Evolutionary conservation across 108 stramenopile genomes (phyloP).

Genomic region (Discostella stelligeroides): DNA sequence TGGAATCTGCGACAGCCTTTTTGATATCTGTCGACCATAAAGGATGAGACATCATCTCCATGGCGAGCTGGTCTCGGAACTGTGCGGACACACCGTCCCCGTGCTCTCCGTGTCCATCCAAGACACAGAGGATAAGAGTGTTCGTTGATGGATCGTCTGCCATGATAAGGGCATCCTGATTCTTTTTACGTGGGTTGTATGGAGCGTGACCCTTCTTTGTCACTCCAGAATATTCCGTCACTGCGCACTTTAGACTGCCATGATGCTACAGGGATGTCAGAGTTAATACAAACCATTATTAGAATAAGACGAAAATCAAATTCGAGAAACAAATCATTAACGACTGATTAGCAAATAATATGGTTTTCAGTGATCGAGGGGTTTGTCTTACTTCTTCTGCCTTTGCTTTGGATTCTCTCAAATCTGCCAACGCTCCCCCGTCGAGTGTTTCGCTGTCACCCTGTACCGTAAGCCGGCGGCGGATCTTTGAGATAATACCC

Average conservation of each 20-base stretch:
- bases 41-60: constrained; percentile 89
- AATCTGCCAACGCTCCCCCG: constrained; percentile 37
- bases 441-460: constrained; percentile 82
- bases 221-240: constrained; percentile 94
- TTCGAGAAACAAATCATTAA: background rate
- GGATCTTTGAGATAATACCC: constrained; percentile 71
- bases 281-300: no score
- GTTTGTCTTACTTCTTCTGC: constrained; percentile 34
- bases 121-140: constrained; percentile 89
- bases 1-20: constrained; percentile 76
- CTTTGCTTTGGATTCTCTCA: constrained; percentile 12
- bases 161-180: constrained; percentile 98
- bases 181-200: constrained; percentile 98
- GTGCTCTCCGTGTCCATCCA: constrained; percentile 98
- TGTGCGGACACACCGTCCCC: constrained; percentile 94
- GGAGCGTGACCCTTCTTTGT: constrained; percentile 98
- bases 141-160: constrained; percentile 91
- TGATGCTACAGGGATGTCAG: constrained; percentile 25
- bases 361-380: no score
- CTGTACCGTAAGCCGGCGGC: constrained; percentile 87
- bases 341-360: no score
- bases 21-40: constrained; percentile 79
- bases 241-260: constrained; percentile 71
- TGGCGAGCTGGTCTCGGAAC: constrained; percentile 88
- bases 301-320: background rate